Evolutionary conservation across 139 green algal species (phyloP).

Genomic region (Pseudopediastrum boryanum): DNA sequence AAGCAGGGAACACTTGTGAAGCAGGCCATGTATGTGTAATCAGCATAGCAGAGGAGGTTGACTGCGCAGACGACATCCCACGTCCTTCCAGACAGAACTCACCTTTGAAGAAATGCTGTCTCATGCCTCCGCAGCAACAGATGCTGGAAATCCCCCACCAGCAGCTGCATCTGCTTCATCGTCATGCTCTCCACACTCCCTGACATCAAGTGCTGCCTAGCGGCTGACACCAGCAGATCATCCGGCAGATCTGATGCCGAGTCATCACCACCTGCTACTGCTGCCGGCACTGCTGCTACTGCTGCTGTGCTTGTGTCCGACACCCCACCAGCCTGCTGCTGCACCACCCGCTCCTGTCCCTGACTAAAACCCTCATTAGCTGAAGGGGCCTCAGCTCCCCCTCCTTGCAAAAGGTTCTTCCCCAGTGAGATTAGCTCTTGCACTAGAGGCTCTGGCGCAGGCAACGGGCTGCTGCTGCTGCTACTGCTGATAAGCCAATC

Average conservation of each 20-base stretch:
- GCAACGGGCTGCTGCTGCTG: background rate
- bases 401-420: background rate
- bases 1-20: too few species aligned
- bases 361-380: slow-evolving; percentile 19
- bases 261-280: background rate
- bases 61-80: too few species aligned
- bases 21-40: too few species aligned
- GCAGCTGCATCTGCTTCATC: slow-evolving; percentile 28
- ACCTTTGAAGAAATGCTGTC: too few species aligned
- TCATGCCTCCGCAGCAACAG: too few species aligned
- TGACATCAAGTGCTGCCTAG: slow-evolving; percentile 37
- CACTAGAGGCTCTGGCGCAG: background rate
- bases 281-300: background rate
- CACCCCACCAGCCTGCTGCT: too few species aligned
- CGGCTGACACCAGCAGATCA: slow-evolving; percentile 23
- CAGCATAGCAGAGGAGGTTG: too few species aligned
- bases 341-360: too few species aligned
- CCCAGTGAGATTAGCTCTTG: background rate
- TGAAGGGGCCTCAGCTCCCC: background rate
- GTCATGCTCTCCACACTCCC: background rate
- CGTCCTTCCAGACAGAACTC: too few species aligned
- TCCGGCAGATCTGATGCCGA: background rate
- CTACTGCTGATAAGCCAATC: background rate
- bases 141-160: slow-evolving; percentile 44
- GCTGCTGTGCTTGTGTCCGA: too few species aligned